These are phyloP conservation scores for Fonsecaea pugnacius DNA, from an alignment of 2,329 filamentous ascomycete genomes.

Conservation along the genomic window DNA sequence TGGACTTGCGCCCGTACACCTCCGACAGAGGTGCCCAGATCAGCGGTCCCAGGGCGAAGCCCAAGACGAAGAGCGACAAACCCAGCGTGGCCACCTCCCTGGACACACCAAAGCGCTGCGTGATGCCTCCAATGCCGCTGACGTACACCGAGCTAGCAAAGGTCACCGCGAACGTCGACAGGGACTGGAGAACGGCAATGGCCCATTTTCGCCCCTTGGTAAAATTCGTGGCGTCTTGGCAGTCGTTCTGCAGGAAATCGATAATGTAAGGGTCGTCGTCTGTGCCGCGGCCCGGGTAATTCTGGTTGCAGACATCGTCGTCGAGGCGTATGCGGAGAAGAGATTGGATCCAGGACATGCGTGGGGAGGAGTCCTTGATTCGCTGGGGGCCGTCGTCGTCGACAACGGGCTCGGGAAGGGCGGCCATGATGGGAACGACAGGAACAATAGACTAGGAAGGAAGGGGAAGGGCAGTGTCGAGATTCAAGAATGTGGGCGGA, in stretches of 20 bases:
- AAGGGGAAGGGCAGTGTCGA: slow-evolving; percentile 26
- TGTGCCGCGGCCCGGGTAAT: slow-evolving; percentile 47
- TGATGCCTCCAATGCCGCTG: slow-evolving; percentile 60
- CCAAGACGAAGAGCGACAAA: slow-evolving; percentile 55
- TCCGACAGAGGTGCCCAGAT: slow-evolving; percentile 46
- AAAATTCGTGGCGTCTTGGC: slow-evolving; percentile 48
- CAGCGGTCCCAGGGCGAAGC: slow-evolving; percentile 65
- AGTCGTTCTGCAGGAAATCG: slow-evolving; percentile 49
- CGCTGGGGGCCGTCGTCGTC: slow-evolving; percentile 30
- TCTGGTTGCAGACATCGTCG: slow-evolving; percentile 38
- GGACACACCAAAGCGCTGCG: slow-evolving; percentile 53
- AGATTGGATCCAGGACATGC: slow-evolving; percentile 30
- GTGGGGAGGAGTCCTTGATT: slow-evolving; percentile 31
- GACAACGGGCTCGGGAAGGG: slow-evolving; percentile 30
- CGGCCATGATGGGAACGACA: slow-evolving; percentile 32
- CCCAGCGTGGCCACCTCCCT: slow-evolving; percentile 53
- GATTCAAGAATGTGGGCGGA: slow-evolving; percentile 20
- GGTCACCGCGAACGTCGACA: slow-evolving; percentile 64
- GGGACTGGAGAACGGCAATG: slow-evolving; percentile 40
- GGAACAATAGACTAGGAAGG: slow-evolving; percentile 27
- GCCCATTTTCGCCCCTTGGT: slow-evolving; percentile 47
- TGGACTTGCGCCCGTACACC: slow-evolving; percentile 42
- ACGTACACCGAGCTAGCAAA: slow-evolving; percentile 62
- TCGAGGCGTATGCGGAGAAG: slow-evolving; percentile 32
- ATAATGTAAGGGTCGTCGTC: slow-evolving; percentile 50